These are phyloP conservation scores for Bullera alba DNA, from an alignment of 768 basidiomycete species.

Conservation along the genomic window DNA sequence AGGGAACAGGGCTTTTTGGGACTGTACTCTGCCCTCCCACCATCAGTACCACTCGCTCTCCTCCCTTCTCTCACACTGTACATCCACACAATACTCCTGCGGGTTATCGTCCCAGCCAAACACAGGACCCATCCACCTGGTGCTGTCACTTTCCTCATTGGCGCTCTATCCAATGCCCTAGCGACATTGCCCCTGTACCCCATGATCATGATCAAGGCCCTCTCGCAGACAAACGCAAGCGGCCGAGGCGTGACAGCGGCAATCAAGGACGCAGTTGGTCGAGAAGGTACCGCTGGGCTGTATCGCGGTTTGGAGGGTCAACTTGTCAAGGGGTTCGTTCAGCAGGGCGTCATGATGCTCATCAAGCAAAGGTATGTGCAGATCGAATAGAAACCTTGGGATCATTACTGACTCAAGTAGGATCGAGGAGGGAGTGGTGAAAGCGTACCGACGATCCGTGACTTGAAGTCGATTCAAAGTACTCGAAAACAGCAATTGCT, in stretches of 20 bases:
- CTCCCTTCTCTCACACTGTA: conserved; percentile 35
- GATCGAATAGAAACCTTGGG: background rate
- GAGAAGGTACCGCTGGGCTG: conserved; percentile 20
- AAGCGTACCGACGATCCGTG: conserved; percentile 4
- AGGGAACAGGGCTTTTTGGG: conserved; percentile 20
- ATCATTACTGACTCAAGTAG: conserved; percentile 11
- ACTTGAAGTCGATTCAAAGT: conserved; percentile 1
- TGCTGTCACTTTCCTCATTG: conserved; percentile 22
- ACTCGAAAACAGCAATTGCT: too few relatives aligned
- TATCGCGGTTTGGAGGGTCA: conserved; percentile 36
- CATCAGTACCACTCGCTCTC: conserved; percentile 29
- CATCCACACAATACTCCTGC: conserved; percentile 24
- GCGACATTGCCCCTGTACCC: conserved; percentile 36
- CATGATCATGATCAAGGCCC: conserved; percentile 25
- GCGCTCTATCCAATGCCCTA: conserved; percentile 28
- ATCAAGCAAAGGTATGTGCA: conserved; percentile 38
- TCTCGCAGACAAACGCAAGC: conserved; percentile 19
- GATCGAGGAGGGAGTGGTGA: conserved; percentile 25
- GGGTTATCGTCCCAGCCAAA: conserved; percentile 16
- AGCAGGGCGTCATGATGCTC: conserved; percentile 39
- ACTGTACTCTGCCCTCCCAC: conserved; percentile 24
- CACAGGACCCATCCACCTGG: conserved; percentile 21
- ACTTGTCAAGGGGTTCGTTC: conserved; percentile 31
- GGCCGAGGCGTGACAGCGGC: background rate
- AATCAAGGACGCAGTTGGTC: conserved; percentile 5